phyloP scores from a whole-genome alignment of 208 protist genomes.

The Porcisia deanei region DNA sequence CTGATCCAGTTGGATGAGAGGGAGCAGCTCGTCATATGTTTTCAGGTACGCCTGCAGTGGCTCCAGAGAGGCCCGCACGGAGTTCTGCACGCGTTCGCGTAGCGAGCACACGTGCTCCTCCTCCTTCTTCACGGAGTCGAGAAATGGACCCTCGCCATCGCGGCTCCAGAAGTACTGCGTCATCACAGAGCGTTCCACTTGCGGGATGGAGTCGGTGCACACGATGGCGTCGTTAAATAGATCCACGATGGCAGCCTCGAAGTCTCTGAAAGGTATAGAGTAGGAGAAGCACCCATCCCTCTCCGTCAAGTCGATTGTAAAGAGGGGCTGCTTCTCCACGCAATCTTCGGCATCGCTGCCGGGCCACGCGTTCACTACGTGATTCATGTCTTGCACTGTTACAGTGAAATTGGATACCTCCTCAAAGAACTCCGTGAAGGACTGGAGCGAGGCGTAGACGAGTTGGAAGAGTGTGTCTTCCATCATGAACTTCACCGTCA shows the following conservation, averaged over 20 bases:
- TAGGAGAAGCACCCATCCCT: conserved; percentile 84
- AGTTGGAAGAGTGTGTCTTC: conserved; percentile 94
- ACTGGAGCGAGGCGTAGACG: conserved; percentile 87
- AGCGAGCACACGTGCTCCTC: conserved; percentile 84
- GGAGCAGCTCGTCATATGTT: conserved; percentile 91
- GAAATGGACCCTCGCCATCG: conserved; percentile 90
- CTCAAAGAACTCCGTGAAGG: conserved; percentile 92
- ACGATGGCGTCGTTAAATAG: conserved; percentile 90
- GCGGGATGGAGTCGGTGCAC: conserved; percentile 90
- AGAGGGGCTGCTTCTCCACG: conserved; percentile 94
- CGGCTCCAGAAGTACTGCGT: conserved; percentile 93
- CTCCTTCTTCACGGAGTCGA: conserved; percentile 85
- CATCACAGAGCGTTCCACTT: conserved; percentile 95
- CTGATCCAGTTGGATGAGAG: conserved; percentile 88
- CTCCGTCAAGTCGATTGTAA: conserved; percentile 91
- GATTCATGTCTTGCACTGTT: conserved; percentile 87
- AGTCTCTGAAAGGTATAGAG: conserved; percentile 83
- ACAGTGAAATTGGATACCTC: conserved; percentile 91
- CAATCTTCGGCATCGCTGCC: conserved; percentile 92
- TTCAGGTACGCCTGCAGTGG: conserved; percentile 88
- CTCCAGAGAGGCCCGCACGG: conserved; percentile 67
- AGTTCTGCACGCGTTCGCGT: conserved; percentile 64
- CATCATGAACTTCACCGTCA: conserved; percentile 98
- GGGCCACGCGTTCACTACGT: conserved; percentile 89
- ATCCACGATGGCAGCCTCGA: conserved; percentile 85